Evolutionary conservation across 805 yeast species (phyloP), one percentile per base, ranked within the genome.

Genomic region (Myxozyma melibiosi): DNA sequence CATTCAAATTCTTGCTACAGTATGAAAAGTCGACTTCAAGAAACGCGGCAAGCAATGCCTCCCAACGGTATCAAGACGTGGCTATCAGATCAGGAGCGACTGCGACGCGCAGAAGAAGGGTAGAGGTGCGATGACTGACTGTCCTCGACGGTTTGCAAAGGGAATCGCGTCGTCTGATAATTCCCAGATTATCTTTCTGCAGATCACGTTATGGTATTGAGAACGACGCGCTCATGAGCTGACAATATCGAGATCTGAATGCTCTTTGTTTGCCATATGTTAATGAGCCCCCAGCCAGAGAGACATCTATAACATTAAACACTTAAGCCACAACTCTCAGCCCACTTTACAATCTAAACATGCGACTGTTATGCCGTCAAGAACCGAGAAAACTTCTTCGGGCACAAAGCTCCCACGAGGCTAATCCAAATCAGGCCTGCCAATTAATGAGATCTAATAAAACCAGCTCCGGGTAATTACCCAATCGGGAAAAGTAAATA

Each of bases 381-480:
- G 4, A 18, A 37, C 14, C 14, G 20, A 13, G 20, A 18, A n/a
- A 14, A 22, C 8, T 40, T 2, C 20, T 14, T 25, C 6, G 7
- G 16, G 33, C 31, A 9, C 16, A 25, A 5, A 2, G 30, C 11
- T 41, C 9, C 20, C 8, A 9, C 16, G 20, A 7, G 1, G 31
- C 50, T 35, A 34, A 45, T 7, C 50, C 41, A 14, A 4, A 13
- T 24, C 22, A 24, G 11, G 41, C 3, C 14, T 31, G 9, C 11
- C 20, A 44, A 44, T 44, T 44, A 28, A 18, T 28, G 24, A 14
- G 16, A 5, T 18, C n/a, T 16, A 14, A n/a, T 9, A 16, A 6
- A 42, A 11, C 16, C 18, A 16, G 4, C 9, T 9, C 48, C 48
- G 48, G 48, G 48, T 44, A 44, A 44, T 28, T 30, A 7, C 48